Evolutionary conservation across 1,139 yeast genomes (phyloP), one percentile per base, ranked within the genome.

Genomic region (Schwanniomyces etchellsii): DNA sequence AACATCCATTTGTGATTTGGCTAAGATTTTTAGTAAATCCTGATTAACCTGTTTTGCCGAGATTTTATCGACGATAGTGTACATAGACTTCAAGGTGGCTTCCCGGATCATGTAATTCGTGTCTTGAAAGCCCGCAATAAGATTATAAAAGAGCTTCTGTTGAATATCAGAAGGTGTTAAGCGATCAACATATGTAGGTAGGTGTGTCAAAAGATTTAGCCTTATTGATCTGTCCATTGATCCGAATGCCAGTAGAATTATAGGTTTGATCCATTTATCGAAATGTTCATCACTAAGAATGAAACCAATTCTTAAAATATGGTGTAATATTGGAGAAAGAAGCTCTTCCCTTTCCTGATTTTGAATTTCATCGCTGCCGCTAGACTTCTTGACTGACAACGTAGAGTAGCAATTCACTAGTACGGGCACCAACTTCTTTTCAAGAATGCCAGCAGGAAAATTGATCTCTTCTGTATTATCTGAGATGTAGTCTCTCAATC

Each of bases 1-100:
- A 2, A 79, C 75, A 49, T 91, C 98, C 52, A 74, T 80, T 52
- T 89, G 97, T 1, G 95, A 76, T 48, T 83, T 85, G 1, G 97
- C 97, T 35, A 91, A 60, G 29, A 77, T 71, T 42, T 94, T 72
- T 31, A 91, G 62, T 24, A 91, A 59, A 35, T 91, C 97, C 45
- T 88, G 89, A 48, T 91, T 91, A 29, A 89, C 66, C 50, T 85
- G 95, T 33, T 95, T 74, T 24, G 80, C 86, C 0, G 85, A 69
- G 3, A 91, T 67, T 43, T 78, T 78, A 17, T 79, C 78, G 3
- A 81, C 75, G 20, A 91, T 59, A 4, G 64, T 57, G 3, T 81
- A 69, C 5, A 86, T 74, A 1, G 89, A 75, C 32, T 80, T 81
- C 27, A 91, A 63, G 0, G 97, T 84, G 26, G 81, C 85, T 43